Base-by-base conservation (phyloP, 2,329 filamentous ascomycete genomes). In the Aspergillus fischeri region DNA sequence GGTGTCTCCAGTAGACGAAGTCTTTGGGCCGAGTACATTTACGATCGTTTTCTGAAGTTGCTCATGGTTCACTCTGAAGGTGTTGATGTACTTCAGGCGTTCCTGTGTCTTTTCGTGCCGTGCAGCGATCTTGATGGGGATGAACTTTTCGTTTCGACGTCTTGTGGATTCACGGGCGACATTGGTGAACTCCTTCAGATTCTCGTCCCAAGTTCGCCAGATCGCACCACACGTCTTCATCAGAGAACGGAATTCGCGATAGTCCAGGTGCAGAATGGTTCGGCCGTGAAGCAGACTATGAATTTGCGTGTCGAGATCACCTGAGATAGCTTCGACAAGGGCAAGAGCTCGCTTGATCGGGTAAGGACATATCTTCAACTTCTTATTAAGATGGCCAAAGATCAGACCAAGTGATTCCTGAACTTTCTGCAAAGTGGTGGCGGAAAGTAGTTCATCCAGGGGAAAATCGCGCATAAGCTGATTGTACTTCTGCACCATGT, bases 381-480 rank as follows among this genome's bases (percentile, higher is more conserved):
- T 99, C 81, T 96, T 97, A 81, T 97, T 99, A 73, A 99, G 82
- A 73, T 99, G 95, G 49, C 79, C 84, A 73, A 99, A 99, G 61
- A 99, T 96, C 67, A 92, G 85, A 48, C 88, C 84, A 61, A 99
- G 84, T 6, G 94, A 90, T 67, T 97, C 92, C 68, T 94, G 87
- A 2, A 96, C 86, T 75, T 96, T 97, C 67, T 87, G 81, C 48
- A 99, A 77, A 0, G 92, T 93, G 0, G 92, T 95, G 1, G 94
- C 92, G 17, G 94, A 96, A 20, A 97, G 83, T 28, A 99, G 79
- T 73, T 99, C 94, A 70, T 97, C 93, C 35, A 99, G 81, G 0
- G 94, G 94, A 63, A 99, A 97, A 73, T 99, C 95, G 61, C 94
- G 89, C 91, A 99, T 97, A 25, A 99, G 84, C 77, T 96, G 91